A percentile compares a stretch with the other conserved stretches of the same genome.
These are phyloP conservation scores for Sextonia rubra DNA, from an alignment of 164 flowering plant genomes.

Conservation along the genomic window DNA sequence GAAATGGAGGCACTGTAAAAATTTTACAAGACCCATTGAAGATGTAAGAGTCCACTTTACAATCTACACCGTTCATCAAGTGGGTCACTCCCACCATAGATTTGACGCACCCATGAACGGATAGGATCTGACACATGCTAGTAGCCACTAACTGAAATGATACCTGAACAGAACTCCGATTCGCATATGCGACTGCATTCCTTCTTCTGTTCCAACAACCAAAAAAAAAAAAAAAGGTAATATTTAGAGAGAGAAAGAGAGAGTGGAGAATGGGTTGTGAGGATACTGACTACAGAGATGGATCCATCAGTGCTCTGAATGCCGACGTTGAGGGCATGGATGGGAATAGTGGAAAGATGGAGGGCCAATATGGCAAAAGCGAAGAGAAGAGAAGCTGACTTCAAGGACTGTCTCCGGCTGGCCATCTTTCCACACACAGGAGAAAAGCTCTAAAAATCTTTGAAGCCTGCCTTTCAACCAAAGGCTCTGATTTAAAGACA, in stretches of 20 bases:
- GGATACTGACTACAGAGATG: conserved; percentile 29
- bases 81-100: too few relatives aligned
- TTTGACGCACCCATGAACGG: background rate
- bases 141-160: background rate
- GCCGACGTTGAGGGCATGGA: conserved; percentile 47
- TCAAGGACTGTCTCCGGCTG: conserved; percentile 8
- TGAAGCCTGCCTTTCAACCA: conserved; percentile 28
- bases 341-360: conserved; percentile 11
- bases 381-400: conserved; percentile 20
- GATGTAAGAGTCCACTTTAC: too few relatives aligned
- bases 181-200: conserved; percentile 84
- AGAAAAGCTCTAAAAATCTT: conserved; percentile 13
- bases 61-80: too few relatives aligned
- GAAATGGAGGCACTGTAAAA: conserved; percentile 68
- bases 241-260: background rate
- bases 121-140: background rate
- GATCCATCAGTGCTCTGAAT: conserved; percentile 27
- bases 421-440: conserved; percentile 21
- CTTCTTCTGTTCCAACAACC: conserved; percentile 34
- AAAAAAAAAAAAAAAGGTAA: background rate
- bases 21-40: too few relatives aligned
- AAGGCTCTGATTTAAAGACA: conserved; percentile 22
- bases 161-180: conserved; percentile 80
- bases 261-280: background rate
- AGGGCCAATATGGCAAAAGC: conserved; percentile 12